These are phyloP conservation scores for Golovinomyces cichoracearum DNA, from an alignment of 2,329 filamentous ascomycete genomes.

Conservation along the genomic window DNA sequence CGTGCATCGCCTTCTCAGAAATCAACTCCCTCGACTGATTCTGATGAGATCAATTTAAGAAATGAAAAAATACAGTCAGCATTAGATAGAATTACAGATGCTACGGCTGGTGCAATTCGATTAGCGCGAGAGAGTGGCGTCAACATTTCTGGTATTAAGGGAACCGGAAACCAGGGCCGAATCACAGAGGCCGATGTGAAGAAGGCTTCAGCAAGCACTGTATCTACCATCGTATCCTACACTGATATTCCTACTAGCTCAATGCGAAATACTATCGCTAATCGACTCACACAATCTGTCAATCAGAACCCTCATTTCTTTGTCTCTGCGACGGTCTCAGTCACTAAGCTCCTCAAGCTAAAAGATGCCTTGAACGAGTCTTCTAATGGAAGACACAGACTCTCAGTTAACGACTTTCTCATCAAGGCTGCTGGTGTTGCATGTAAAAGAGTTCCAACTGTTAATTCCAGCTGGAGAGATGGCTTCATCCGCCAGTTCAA, in stretches of 20 bases:
- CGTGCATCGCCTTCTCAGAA: slow-evolving; percentile 30
- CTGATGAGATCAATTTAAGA: slow-evolving; percentile 46
- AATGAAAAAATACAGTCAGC: slow-evolving; percentile 57
- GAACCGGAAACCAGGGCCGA: slow-evolving; percentile 59
- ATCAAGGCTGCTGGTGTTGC: slow-evolving; percentile 86
- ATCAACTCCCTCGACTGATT: slow-evolving; percentile 28
- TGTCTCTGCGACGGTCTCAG: slow-evolving; percentile 71
- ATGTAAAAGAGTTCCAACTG: slow-evolving; percentile 75
- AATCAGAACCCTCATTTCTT: slow-evolving; percentile 97
- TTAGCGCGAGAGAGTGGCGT: slow-evolving; percentile 69
- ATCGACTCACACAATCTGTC: slow-evolving; percentile 65
- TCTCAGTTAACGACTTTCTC: slow-evolving; percentile 98
- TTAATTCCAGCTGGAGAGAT: slow-evolving; percentile 86
- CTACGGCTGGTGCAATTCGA: slow-evolving; percentile 48
- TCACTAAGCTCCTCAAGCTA: slow-evolving; percentile 87
- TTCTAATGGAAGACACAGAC: slow-evolving; percentile 84
- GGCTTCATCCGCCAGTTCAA: slow-evolving; percentile 82
- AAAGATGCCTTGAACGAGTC: slow-evolving; percentile 76
- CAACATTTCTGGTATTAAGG: slow-evolving; percentile 54
- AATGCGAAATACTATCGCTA: slow-evolving; percentile 97
- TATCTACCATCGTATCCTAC: slow-evolving; percentile 34
- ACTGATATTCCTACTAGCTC: slow-evolving; percentile 62
- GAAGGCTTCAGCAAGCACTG: slow-evolving; percentile 38
- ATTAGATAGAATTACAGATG: slow-evolving; percentile 57
- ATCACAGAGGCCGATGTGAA: slow-evolving; percentile 85